Evolutionary conservation across 2,329 filamentous ascomycete genomes (phyloP).

Genomic region (Mollisiaceae sp.): DNA sequence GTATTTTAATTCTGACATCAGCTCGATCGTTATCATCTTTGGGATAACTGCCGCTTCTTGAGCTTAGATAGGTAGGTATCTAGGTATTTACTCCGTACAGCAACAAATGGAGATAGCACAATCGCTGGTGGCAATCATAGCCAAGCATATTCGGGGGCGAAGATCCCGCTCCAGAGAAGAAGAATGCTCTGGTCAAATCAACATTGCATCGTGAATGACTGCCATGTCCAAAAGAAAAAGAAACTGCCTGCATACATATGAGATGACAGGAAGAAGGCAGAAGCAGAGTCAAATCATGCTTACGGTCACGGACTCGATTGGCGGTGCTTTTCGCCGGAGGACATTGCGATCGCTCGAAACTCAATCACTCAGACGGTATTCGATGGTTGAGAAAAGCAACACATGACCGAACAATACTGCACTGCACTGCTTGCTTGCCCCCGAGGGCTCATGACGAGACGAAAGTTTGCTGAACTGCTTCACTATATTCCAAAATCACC

Average conservation of each 20-base stretch:
- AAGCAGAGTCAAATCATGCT: background rate
- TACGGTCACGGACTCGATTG: background rate
- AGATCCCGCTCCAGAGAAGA: background rate
- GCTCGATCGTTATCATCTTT: background rate
- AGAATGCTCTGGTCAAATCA: background rate
- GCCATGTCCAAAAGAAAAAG: background rate
- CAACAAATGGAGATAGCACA: background rate
- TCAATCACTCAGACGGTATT: background rate
- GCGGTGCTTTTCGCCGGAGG: background rate
- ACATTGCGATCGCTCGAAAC: background rate
- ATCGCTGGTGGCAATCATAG: background rate
- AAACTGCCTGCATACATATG: background rate
- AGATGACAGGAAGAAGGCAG: background rate
- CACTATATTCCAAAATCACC: background rate
- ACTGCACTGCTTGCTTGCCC: background rate
- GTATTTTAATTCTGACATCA: background rate
- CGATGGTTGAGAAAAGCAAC: slow-evolving; percentile 1
- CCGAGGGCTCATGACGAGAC: background rate
- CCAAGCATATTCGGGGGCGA: slow-evolving; percentile 1
- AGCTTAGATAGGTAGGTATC: background rate
- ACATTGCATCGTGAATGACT: background rate
- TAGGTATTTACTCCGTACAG: too few relatives aligned
- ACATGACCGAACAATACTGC: background rate
- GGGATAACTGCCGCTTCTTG: background rate
- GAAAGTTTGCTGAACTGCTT: background rate